Conservation (phyloP, 352 stramenopile species). For the Pythium periplocum region DNA sequence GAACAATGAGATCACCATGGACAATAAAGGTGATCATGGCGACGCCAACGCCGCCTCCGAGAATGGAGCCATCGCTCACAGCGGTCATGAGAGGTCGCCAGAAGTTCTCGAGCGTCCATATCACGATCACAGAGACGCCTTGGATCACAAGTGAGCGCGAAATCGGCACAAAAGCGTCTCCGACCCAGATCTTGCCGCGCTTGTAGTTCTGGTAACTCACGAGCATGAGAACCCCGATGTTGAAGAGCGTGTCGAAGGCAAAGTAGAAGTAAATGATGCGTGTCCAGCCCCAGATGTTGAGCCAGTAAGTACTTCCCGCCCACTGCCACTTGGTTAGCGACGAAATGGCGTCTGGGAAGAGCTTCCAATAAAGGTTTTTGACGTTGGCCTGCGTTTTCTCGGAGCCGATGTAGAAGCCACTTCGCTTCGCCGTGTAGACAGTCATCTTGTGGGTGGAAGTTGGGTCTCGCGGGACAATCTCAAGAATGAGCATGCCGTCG, state of each 20-base stretch:
- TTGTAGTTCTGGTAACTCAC: not conserved
- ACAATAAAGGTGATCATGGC: conserved; percentile 7
- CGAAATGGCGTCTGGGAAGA: conserved; percentile 5
- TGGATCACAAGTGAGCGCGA: not conserved
- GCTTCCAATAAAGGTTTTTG: conserved; percentile 22
- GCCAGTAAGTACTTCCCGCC: not conserved
- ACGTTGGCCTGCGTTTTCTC: conserved; percentile 30
- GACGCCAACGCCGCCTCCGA: conserved; percentile 1
- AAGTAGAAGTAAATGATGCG: not conserved
- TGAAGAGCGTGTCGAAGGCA: not conserved
- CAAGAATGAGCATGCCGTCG: conserved; percentile 7
- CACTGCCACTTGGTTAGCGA: conserved; percentile 11
- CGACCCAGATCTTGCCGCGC: conserved; percentile 1
- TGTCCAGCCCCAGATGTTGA: not conserved
- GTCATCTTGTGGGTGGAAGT: conserved; percentile 11
- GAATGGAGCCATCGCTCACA: conserved; percentile 4
- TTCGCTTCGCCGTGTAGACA: conserved; percentile 16
- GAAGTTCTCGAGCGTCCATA: conserved; percentile 17
- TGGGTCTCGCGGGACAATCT: conserved; percentile 1
- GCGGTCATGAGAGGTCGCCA: not conserved
- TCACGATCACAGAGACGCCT: conserved; percentile 4
- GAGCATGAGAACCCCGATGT: not conserved
- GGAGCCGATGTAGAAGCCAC: conserved; percentile 26
- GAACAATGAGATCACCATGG: conserved; percentile 9
- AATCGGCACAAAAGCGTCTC: not conserved